A percentile compares a stretch with the other conserved stretches of the same genome.
Conservation (phyloP, 306 rosid genomes). For the Cucurbita ficifolia region DNA sequence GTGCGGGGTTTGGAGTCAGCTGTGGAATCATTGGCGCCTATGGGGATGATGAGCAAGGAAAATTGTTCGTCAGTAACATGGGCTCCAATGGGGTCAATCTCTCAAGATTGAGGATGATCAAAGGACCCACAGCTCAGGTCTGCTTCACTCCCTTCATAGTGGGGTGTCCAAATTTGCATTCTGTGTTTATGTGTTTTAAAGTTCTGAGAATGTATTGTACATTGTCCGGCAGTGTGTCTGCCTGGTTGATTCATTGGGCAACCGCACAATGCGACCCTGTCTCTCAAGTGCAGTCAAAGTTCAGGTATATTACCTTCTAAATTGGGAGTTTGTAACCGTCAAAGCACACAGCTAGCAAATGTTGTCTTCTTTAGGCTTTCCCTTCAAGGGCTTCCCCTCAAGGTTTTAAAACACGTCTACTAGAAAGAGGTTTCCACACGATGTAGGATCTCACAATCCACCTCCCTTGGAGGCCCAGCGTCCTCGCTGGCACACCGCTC, state of each 20-base stretch:
- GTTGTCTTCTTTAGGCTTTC: no score
- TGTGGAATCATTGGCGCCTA: slow-evolving; percentile 72
- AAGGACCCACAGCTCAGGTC: slow-evolving; percentile 86
- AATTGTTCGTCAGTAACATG: slow-evolving; percentile 67
- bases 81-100: slow-evolving; percentile 48
- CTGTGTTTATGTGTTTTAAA: neutral
- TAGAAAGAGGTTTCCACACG: no score
- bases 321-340: neutral
- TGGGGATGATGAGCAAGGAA: slow-evolving; percentile 78
- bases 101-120: slow-evolving; percentile 56
- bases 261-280: slow-evolving; percentile 94
- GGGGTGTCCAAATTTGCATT: neutral
- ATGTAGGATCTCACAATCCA: no score
- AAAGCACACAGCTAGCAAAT: no score
- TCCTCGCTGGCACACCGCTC: no score
- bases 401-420: no score
- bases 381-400: no score
- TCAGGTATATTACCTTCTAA: slow-evolving; percentile 33
- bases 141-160: slow-evolving; percentile 2
- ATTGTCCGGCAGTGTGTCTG: slow-evolving; percentile 68
- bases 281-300: slow-evolving; percentile 80
- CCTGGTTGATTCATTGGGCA: slow-evolving; percentile 70
- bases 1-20: slow-evolving; percentile 57
- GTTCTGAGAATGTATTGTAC: slow-evolving; percentile 10
- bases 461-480: no score